Conservation (phyloP, 441 rosid genomes). For the Dalechampia spathulata region DNA sequence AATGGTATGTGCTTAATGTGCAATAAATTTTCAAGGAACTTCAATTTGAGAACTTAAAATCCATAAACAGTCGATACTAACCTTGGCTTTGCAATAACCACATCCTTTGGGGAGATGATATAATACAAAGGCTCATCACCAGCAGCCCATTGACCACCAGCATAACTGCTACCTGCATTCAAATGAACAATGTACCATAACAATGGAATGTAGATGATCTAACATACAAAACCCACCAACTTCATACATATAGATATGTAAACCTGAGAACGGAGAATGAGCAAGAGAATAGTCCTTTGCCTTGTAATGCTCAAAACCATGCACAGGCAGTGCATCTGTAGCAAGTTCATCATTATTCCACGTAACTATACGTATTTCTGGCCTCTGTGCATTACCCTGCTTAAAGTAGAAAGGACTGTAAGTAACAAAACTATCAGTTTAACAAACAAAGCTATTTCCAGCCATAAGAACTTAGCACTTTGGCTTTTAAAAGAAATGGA, state of each 20-base stretch:
- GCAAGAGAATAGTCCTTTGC: slow-evolving; percentile 97
- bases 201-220: slow-evolving; percentile 17
- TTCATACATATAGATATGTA: slow-evolving; percentile 18
- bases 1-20: not conserved
- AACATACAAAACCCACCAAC: slow-evolving; percentile 15
- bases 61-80: slow-evolving; percentile 23
- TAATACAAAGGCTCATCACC: slow-evolving; percentile 96
- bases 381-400: slow-evolving; percentile 97
- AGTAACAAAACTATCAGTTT: not conserved
- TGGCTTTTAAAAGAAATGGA: too few species aligned
- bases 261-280: slow-evolving; percentile 98
- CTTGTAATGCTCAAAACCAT: slow-evolving; percentile 96
- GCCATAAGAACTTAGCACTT: too few species aligned
- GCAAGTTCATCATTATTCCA: slow-evolving; percentile 99
- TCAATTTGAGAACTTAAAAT: slow-evolving; percentile 9
- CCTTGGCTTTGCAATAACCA: slow-evolving; percentile 99
- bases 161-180: slow-evolving; percentile 89
- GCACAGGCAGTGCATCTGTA: slow-evolving; percentile 94
- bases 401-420: slow-evolving; percentile 14
- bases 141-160: slow-evolving; percentile 99
- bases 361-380: slow-evolving; percentile 84
- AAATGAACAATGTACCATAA: slow-evolving; percentile 19
- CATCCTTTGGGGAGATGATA: slow-evolving; percentile 97
- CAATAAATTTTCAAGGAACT: not conserved
- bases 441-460: not conserved